A percentile compares a stretch with the other conserved stretches of the same genome.
Evolutionary conservation across 148 eudicot species (phyloP).

Genomic region (Chenopodium suecicum): DNA sequence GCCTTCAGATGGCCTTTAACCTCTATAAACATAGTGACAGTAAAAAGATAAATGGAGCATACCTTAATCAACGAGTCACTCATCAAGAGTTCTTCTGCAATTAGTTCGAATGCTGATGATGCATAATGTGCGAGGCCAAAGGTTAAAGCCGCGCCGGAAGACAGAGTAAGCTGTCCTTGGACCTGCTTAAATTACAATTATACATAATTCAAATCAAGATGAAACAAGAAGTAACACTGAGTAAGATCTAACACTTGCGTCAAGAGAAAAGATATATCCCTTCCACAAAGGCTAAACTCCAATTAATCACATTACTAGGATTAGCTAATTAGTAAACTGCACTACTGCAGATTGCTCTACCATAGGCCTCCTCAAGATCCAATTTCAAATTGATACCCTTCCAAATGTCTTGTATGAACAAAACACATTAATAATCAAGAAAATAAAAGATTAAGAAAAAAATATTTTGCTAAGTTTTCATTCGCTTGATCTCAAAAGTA

Average conservation of each 20-base stretch:
- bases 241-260: neutral
- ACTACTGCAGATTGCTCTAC: neutral
- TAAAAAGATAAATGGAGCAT: conserved; percentile 28
- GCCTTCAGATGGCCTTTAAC: neutral
- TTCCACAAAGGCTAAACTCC: neutral
- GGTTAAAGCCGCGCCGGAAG: conserved; percentile 72
- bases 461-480: no score
- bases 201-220: neutral
- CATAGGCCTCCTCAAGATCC: neutral
- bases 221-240: neutral
- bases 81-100: conserved; percentile 95
- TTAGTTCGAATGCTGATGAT: conserved; percentile 78
- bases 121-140: conserved; percentile 85
- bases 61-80: conserved; percentile 90
- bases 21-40: conserved; percentile 7
- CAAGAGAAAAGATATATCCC: neutral
- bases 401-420: no score
- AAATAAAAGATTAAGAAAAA: no score
- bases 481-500: no score
- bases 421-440: no score
- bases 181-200: conserved; percentile 44
- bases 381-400: neutral
- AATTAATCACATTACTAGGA: neutral
- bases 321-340: neutral
- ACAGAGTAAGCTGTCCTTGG: conserved; percentile 85